These are phyloP conservation scores for Alloteropsis semialata DNA, from an alignment of 176 grass and related monocot genomes.

Conservation along the genomic window DNA sequence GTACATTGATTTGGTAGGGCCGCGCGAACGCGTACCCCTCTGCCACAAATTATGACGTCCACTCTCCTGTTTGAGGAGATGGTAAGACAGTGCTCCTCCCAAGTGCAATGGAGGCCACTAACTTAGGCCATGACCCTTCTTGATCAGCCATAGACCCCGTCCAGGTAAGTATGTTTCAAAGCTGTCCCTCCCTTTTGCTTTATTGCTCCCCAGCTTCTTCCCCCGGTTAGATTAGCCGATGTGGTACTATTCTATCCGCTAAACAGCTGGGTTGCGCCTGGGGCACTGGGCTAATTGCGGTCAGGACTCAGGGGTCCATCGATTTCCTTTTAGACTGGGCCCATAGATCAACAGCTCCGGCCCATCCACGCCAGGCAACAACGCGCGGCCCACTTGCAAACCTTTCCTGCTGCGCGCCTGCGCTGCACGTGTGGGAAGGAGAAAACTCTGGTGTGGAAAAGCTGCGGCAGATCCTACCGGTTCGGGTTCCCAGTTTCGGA, in stretches of 20 bases:
- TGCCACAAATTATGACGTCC: neutral
- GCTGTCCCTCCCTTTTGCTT: neutral
- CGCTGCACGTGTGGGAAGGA: too few relatives aligned
- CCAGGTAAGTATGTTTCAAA: constrained; percentile 6
- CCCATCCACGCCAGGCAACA: too few relatives aligned
- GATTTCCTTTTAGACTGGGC: neutral
- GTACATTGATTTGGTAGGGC: neutral
- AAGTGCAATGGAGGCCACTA: constrained; percentile 4
- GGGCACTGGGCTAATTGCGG: neutral
- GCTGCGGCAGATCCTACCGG: too few relatives aligned
- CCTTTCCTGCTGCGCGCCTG: too few relatives aligned
- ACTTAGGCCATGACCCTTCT: neutral
- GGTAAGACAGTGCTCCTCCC: neutral
- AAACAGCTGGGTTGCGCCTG: neutral
- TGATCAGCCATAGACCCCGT: constrained; percentile 20
- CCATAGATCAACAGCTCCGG: too few relatives aligned
- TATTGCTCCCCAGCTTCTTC: neutral
- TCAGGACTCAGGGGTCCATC: neutral
- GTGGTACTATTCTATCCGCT: constrained; percentile 1
- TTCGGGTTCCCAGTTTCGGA: too few relatives aligned
- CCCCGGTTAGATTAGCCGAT: neutral
- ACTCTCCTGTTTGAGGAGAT: neutral
- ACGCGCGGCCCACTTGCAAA: too few relatives aligned
- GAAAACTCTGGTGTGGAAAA: too few relatives aligned
- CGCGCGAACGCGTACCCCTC: constrained; percentile 54